phyloP scores from a whole-genome alignment of 768 basidiomycete species.

The Trametes cinnabarina region DNA sequence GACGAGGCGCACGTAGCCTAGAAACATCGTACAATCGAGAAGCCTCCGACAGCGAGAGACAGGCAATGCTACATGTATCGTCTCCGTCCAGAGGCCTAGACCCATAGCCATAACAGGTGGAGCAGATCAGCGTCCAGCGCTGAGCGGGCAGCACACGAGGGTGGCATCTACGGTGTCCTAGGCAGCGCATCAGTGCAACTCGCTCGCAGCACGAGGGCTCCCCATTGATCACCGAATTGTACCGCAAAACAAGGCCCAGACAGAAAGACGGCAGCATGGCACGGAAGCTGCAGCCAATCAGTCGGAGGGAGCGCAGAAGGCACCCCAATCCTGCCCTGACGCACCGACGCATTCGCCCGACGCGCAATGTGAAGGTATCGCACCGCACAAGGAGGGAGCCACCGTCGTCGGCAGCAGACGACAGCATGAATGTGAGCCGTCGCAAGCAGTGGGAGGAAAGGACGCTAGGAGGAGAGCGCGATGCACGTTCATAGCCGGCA shows the following conservation, averaged over 20 bases:
- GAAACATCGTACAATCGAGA: not conserved
- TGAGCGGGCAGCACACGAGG: not conserved
- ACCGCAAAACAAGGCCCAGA: not conserved
- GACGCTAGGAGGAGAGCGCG: not conserved
- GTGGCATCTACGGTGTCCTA: conserved; percentile 8
- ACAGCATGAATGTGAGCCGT: not conserved
- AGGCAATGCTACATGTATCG: not conserved
- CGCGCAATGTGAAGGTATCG: not conserved
- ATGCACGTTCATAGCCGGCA: not conserved
- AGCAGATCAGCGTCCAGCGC: not conserved
- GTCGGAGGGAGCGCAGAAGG: conserved; percentile 8
- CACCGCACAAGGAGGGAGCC: not conserved
- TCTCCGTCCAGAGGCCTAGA: not conserved
- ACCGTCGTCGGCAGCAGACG: not conserved
- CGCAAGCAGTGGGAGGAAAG: not conserved
- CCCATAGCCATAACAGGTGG: not conserved
- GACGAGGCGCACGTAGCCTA: not conserved
- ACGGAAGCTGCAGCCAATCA: conserved; percentile 3
- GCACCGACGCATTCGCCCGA: not conserved
- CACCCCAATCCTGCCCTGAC: conserved; percentile 9
- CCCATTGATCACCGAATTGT: conserved; percentile 8
- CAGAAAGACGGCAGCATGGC: not conserved
- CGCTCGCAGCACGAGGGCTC: not conserved
- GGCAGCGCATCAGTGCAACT: not conserved
- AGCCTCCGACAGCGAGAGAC: not conserved